Conservation (phyloP, 345 rosid species). For the Cardamine chenopodiifolia region DNA sequence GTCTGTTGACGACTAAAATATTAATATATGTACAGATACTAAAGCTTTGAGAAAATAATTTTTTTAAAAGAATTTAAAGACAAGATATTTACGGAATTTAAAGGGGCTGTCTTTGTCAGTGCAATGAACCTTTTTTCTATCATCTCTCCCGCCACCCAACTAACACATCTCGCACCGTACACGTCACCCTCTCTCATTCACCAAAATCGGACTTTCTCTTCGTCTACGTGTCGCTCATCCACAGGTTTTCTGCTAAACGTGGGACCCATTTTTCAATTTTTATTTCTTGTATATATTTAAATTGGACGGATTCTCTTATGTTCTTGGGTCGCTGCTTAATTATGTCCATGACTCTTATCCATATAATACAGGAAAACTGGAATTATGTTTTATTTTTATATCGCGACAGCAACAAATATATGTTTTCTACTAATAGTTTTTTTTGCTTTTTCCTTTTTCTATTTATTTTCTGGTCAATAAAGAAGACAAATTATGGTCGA, state of each 20-base stretch:
- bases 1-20: slow-evolving; percentile 21
- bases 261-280: slow-evolving; percentile 18
- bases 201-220: slow-evolving; percentile 32
- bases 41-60: neutral
- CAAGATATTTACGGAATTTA: slow-evolving; percentile 42
- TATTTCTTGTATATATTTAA: neutral
- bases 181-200: slow-evolving; percentile 38
- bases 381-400: slow-evolving; percentile 11
- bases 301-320: slow-evolving; percentile 23
- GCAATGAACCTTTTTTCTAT: slow-evolving; percentile 36
- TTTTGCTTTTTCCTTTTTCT: neutral
- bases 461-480: slow-evolving; percentile 6
- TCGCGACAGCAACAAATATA: neutral
- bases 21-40: neutral
- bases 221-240: slow-evolving; percentile 31
- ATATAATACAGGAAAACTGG: neutral
- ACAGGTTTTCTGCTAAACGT: neutral
- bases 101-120: slow-evolving; percentile 35
- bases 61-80: slow-evolving; percentile 31
- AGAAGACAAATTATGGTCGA: neutral
- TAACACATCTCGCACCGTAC: slow-evolving; percentile 41
- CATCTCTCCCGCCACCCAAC: slow-evolving; percentile 37
- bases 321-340: slow-evolving; percentile 17
- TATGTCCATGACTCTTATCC: slow-evolving; percentile 17
- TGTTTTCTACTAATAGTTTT: neutral